Evolutionary conservation across 805 yeast genomes (phyloP), one percentile per base, ranked within the genome.

Genomic region (Osmozyma mogii): DNA sequence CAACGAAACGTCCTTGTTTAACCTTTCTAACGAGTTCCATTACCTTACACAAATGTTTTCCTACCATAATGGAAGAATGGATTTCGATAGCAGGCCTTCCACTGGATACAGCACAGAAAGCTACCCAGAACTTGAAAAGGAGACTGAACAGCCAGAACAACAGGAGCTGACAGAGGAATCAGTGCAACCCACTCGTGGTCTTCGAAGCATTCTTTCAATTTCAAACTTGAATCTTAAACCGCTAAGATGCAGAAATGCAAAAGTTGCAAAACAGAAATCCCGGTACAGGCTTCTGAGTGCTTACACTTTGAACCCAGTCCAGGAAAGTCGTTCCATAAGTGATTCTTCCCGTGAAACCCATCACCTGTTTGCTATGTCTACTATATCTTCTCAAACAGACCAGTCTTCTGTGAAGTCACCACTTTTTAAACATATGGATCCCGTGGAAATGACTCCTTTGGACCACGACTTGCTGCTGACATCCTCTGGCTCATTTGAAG

Each of bases 201-300:
- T 37, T 48, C 24, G 32, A 35, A 45, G 44, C 29, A 33, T 47
- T 17, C 36, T 40, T 9, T 62, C 68, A n/a, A 41, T 61, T 11
- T 55, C 65, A 2, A 51, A 55, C 38, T 45, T 64, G 27, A 46
- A 47, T 26, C 44, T 64, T 28, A 61, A 61, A 40, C 70, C 70
- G 4, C 51, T 64, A n/a, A 38, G 58, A 30, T 60, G 67, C 38
- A 30, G 38, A 40, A 16, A 45, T 19, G 32, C 50, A 16, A 56
- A 51, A 31, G 51, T 61, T 2, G 44, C 53, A 34, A 62, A 60
- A 44, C 60, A 60, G 47, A 63, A 59, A 40, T 57, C 66, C n/a
- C 50, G 51, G 21, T 61, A 62, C 38, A 46, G 66, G 27, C 45
- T 64, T 8, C 56, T 65, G 3, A 51, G 47, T 10, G 51, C 62